Percentiles rank a stretch among this genome's conserved stretches.
Conservation (phyloP, 345 rosid genomes). For the thale cress (Arabidopsis thaliana) region DNA sequence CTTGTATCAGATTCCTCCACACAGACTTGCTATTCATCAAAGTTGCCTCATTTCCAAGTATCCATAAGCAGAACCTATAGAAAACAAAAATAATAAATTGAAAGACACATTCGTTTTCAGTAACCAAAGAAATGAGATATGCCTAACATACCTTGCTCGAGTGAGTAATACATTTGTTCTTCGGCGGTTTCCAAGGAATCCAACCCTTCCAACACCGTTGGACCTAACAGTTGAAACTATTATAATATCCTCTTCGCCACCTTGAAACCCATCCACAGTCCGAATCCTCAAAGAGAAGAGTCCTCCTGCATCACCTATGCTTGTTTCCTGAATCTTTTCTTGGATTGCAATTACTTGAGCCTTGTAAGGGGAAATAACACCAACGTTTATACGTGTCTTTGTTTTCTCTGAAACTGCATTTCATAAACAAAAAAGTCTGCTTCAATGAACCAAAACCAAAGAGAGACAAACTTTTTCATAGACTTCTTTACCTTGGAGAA, state of each 20-base stretch:
- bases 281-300: constrained; percentile 43
- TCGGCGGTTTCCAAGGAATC: constrained; percentile 45
- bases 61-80: constrained; percentile 53
- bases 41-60: constrained; percentile 54
- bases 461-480: background rate
- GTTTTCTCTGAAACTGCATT: constrained; percentile 35
- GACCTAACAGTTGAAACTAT: constrained; percentile 56
- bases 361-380: constrained; percentile 56
- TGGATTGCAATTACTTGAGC: constrained; percentile 55
- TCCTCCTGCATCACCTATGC: constrained; percentile 32
- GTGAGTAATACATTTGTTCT: constrained; percentile 50
- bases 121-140: constrained; percentile 1
- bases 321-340: constrained; percentile 43
- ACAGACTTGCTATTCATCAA: constrained; percentile 43
- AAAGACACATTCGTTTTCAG: background rate
- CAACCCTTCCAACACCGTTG: constrained; percentile 44
- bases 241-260: constrained; percentile 56
- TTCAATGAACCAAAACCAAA: constrained; percentile 5
- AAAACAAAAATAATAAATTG: background rate
- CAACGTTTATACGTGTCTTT: constrained; percentile 40
- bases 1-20: constrained; percentile 47
- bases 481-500: constrained; percentile 43
- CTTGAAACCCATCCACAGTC: constrained; percentile 61
- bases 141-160: constrained; percentile 47
- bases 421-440: background rate